Conservation (phyloP, 257 asterid genomes). For the Scutellaria minor region DNA sequence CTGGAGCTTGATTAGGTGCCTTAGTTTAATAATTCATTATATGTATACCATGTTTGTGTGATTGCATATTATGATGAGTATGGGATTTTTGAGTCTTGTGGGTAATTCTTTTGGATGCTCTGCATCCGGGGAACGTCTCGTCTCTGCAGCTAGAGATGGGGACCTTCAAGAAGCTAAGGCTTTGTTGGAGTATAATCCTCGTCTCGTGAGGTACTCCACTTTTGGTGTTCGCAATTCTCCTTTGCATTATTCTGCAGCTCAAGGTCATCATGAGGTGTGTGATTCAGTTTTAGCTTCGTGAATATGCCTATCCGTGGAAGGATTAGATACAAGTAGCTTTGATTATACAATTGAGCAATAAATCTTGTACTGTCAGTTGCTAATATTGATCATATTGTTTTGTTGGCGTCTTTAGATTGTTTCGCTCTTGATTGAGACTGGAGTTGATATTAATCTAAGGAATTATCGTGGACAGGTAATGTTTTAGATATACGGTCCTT, state of each 20-base stretch:
- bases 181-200: conserved; percentile 86
- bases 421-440: conserved; percentile 76
- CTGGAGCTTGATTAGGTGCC: conserved; percentile 31
- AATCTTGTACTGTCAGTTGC: conserved; percentile 10
- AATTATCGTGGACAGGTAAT: conserved; percentile 88
- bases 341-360: neutral
- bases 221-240: conserved; percentile 94
- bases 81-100: conserved; percentile 80
- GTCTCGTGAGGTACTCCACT: conserved; percentile 83
- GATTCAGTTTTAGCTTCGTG: neutral
- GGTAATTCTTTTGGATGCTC: conserved; percentile 97
- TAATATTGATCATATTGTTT: conserved; percentile 19
- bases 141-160: conserved; percentile 95
- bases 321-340: conserved; percentile 9
- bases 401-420: conserved; percentile 57
- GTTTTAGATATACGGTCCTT: neutral
- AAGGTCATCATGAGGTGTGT: conserved; percentile 93
- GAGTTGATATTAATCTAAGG: conserved; percentile 84
- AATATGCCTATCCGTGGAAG: neutral
- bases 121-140: conserved; percentile 87
- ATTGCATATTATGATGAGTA: conserved; percentile 36
- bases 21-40: conserved; percentile 7
- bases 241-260: conserved; percentile 88
- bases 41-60: conserved; percentile 29
- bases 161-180: conserved; percentile 96